Evolutionary conservation across 2,329 filamentous ascomycete genomes (phyloP), one percentile per base, ranked within the genome.

Genomic region (Diaporthe australafricana): DNA sequence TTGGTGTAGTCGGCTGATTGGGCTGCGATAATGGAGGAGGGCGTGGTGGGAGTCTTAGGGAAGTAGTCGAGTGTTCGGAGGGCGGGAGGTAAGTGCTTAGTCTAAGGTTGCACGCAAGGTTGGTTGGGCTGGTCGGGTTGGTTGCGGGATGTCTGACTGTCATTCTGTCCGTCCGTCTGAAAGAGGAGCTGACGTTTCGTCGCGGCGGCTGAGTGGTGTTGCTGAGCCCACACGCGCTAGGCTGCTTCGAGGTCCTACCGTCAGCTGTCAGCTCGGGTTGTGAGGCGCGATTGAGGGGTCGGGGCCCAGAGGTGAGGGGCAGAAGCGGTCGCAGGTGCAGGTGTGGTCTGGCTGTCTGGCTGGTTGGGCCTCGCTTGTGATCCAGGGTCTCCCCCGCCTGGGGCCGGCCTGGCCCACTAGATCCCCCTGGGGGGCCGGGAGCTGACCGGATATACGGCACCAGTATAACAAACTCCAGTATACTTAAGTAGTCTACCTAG

Each of bases 381-480:
- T 48, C 40, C 66, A 68, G 66, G 66, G 66, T 68, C 40, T 57
- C 40, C 66, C 66, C 66, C 40, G 66, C 66, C 52, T 25, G 25
- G 35, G n/a, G 22, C 2, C 22, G 5, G 47, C 6, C 32, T 53
- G 52, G 40, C 30, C 35, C 66, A 65, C 60, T 38, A 48, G 30
- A 27, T 25, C 60, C 60, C 12, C 60, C 42, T 47, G 56, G 57
- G 42, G 42, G 20, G 42, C 60, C 32, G 32, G 32, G 32, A 9
- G 5, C 32, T 9, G 32, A n/a, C n/a, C n/a, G n/a, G n/a, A n/a
- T n/a, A n/a, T n/a, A n/a, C n/a, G n/a, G n/a, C n/a, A n/a, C n/a
- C n/a, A n/a, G n/a, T n/a, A n/a, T n/a, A n/a, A n/a, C n/a, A n/a
- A n/a, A n/a, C n/a, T n/a, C n/a, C n/a, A n/a, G n/a, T n/a, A n/a